These are phyloP conservation scores for Gyrodon lividus DNA, from an alignment of 768 basidiomycete species.

Conservation along the genomic window DNA sequence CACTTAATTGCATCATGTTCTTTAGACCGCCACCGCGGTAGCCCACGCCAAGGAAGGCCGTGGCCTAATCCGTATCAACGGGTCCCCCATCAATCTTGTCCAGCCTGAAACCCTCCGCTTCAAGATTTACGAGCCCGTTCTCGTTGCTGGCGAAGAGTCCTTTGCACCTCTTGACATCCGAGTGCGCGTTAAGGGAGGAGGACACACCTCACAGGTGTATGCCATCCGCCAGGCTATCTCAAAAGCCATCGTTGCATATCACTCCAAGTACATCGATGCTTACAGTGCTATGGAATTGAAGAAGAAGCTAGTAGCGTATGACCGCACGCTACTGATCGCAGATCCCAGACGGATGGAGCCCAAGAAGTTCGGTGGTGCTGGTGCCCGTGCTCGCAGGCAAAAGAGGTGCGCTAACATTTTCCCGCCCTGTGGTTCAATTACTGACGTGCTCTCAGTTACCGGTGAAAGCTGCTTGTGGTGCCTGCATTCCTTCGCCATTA, in stretches of 20 bases:
- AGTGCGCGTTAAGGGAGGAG: conserved; percentile 97
- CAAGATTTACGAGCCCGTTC: conserved; percentile 97
- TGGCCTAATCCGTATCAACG: conserved; percentile 95
- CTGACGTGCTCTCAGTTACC: conserved; percentile 58
- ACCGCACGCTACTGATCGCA: conserved; percentile 85
- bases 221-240: conserved; percentile 99
- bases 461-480: conserved; percentile 37
- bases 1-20: conserved; percentile 3
- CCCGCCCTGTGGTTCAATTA: conserved; percentile 1
- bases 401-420: conserved; percentile 61
- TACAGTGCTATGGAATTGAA: conserved; percentile 96
- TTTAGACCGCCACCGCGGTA: conserved; percentile 94
- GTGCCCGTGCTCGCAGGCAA: conserved; percentile 98
- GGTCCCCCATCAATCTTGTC: conserved; percentile 93
- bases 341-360: conserved; percentile 98
- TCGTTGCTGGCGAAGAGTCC: conserved; percentile 88
- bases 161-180: conserved; percentile 91
- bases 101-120: conserved; percentile 94
- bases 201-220: conserved; percentile 98
- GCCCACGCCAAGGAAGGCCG: conserved; percentile 96
- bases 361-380: conserved; percentile 98
- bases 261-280: conserved; percentile 98
- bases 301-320: conserved; percentile 96
- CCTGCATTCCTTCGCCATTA: conserved; percentile 38
- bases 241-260: conserved; percentile 97